Evolutionary conservation across 495 filamentous ascomycete species (phyloP).

Genomic region (Staphylotrichum longicolle): DNA sequence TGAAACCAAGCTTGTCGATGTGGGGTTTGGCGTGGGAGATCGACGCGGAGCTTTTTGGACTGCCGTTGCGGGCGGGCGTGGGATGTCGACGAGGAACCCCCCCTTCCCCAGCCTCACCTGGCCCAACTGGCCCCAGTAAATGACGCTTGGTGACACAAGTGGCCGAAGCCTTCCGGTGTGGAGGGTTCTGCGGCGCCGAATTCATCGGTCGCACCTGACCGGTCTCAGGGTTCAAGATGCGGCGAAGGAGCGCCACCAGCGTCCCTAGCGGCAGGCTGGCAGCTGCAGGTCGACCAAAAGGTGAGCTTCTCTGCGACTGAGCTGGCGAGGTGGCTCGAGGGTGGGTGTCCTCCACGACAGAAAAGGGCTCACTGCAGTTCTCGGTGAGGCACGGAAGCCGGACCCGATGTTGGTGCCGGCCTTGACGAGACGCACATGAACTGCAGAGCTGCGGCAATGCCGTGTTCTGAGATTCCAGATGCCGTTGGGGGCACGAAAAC

Average conservation of each 20-base stretch:
- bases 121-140: not conserved
- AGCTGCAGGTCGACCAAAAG: slow-evolving; percentile 33
- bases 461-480: not conserved
- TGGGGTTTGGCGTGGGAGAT: slow-evolving; percentile 12
- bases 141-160: not conserved
- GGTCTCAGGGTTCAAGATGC: not conserved
- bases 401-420: not conserved
- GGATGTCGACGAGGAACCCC: slow-evolving; percentile 11
- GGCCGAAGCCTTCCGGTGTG: not conserved
- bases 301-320: slow-evolving; percentile 17
- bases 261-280: slow-evolving; percentile 23
- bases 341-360: not conserved
- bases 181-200: not conserved
- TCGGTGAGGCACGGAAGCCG: not conserved
- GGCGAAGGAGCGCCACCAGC: slow-evolving; percentile 24
- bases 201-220: slow-evolving; percentile 25
- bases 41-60: slow-evolving; percentile 9
- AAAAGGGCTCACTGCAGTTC: slow-evolving; percentile 4
- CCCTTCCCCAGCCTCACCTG: not conserved
- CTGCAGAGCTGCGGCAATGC: not conserved
- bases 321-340: slow-evolving; percentile 14
- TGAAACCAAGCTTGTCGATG: not conserved
- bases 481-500: not conserved
- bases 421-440: not conserved
- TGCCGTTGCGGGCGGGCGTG: slow-evolving; percentile 10